phyloP scores from a whole-genome alignment of 768 basidiomycete genomes.

The Lactifluus volemus region DNA sequence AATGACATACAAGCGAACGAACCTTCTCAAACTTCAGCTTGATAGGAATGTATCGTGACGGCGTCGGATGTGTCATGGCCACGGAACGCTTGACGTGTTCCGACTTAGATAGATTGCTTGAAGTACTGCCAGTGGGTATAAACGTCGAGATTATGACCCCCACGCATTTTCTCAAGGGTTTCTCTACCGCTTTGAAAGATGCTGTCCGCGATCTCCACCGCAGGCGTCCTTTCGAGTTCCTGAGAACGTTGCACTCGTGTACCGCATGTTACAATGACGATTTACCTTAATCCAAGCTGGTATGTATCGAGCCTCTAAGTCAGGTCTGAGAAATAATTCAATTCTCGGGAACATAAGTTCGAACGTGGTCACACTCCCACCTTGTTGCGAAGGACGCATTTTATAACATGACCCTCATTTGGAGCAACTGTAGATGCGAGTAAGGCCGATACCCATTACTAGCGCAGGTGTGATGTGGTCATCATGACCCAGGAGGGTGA shows the following conservation, averaged over 20 bases:
- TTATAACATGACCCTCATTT: constrained; percentile 98
- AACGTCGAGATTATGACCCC: background rate
- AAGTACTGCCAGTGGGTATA: background rate
- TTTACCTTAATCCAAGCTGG: constrained; percentile 88
- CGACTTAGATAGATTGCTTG: constrained; percentile 91
- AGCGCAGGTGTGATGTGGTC: constrained; percentile 50
- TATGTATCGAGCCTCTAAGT: constrained; percentile 76
- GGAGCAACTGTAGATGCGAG: constrained; percentile 62
- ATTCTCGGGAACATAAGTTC: background rate
- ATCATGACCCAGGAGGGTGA: constrained; percentile 48
- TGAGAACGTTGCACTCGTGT: constrained; percentile 89
- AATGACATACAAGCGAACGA: constrained; percentile 1
- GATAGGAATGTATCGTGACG: constrained; percentile 75
- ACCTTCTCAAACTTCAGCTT: constrained; percentile 99
- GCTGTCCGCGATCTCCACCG: constrained; percentile 95
- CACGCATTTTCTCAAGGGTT: constrained; percentile 78
- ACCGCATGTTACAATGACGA: constrained; percentile 92
- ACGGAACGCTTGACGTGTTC: constrained; percentile 79
- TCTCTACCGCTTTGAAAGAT: constrained; percentile 96
- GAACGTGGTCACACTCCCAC: constrained; percentile 30
- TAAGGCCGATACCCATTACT: background rate
- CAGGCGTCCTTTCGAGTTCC: constrained; percentile 79
- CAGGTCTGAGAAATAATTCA: constrained; percentile 45
- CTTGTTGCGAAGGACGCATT: constrained; percentile 64
- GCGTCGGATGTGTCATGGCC: constrained; percentile 88